Evolutionary conservation across 2,329 filamentous ascomycete species (phyloP), one percentile per base, ranked within the genome.

Genomic region (Hypomyces rosellus): DNA sequence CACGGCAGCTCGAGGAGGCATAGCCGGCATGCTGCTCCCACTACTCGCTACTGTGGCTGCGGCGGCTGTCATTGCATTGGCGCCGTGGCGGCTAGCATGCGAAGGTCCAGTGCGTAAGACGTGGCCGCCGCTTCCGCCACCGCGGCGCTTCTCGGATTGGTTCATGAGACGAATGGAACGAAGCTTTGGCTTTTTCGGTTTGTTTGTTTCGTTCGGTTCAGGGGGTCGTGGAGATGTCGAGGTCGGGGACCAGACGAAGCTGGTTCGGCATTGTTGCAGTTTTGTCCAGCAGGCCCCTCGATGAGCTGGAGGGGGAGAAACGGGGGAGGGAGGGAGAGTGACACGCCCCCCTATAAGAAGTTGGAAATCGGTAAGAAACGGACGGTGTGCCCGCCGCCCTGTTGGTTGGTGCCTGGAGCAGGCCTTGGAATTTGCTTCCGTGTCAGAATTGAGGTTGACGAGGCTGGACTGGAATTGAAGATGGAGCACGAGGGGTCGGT

Each of bases 111-210:
- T 48, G 34, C 58, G 59, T 49, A 57, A 55, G 51, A 55, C 51
- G 53, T 60, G 60, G 54, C 42, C 44, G 54, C 42, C 44, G 33
- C 39, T 43, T 46, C 61, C 63, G 46, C 57, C 61, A 49, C 62
- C 65, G 55, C 73, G 72, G 59, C 73, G 72, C 63, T 74, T 76
- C 53, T 77, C 72, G 43, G 72, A 63, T 41, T 64, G 57, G 55
- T 66, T 70, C 71, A 74, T 74, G 16, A 16, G 33, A 37, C 12
- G 15, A 14, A 34, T 6, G 25, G 16, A 13, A 42, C 15, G 13
- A 33, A 33, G 44, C 5, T 34, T 34, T 34, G 18, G 3, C n/a
- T 46, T 36, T 42, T 14, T 15, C 38, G 22, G 20, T 20, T 20
- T 20, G 20, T 20, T 11, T 30, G 25, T 30, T 8, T 30, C 25